These are phyloP conservation scores for Yamadazyma atlantica DNA, from an alignment of 1,139 yeast genomes.

Conservation along the genomic window DNA sequence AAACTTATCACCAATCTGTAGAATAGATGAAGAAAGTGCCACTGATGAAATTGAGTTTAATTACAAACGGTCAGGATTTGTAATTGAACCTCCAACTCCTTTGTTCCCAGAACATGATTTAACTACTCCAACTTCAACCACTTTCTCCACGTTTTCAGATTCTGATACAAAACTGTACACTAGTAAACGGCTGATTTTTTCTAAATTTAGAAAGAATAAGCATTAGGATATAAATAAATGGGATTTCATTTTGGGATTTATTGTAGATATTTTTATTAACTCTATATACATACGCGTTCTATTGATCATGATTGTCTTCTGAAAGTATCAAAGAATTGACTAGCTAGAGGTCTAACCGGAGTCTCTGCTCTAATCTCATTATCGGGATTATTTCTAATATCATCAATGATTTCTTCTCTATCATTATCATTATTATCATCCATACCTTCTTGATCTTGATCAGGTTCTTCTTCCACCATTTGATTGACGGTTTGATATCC, in stretches of 20 bases:
- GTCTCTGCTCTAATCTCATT: slow-evolving; percentile 47
- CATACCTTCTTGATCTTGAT: slow-evolving; percentile 20
- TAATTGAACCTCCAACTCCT: slow-evolving; percentile 17
- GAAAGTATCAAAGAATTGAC: slow-evolving; percentile 59
- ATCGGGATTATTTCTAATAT: slow-evolving; percentile 20
- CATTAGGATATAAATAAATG: neutral
- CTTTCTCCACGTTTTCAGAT: slow-evolving; percentile 13
- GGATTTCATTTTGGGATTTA: neutral
- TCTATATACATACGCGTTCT: neutral
- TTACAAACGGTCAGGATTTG: slow-evolving; percentile 15
- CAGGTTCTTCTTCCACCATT: slow-evolving; percentile 12
- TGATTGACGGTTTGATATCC: slow-evolving; percentile 16
- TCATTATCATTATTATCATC: slow-evolving; percentile 15
- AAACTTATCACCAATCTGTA: slow-evolving; percentile 6
- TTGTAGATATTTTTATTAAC: neutral
- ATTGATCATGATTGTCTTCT: slow-evolving; percentile 19
- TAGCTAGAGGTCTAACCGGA: slow-evolving; percentile 58
- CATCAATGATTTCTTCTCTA: slow-evolving; percentile 24
- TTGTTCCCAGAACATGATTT: slow-evolving; percentile 9
- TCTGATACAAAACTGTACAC: slow-evolving; percentile 14
- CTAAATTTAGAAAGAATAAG: slow-evolving; percentile 12
- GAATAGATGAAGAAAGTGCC: slow-evolving; percentile 13
- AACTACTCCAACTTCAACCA: slow-evolving; percentile 13
- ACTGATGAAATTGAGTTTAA: slow-evolving; percentile 4
- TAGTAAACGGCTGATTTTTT: slow-evolving; percentile 17